Percentiles rank a stretch among this genome's conserved stretches.
These are phyloP conservation scores for Debaryomyces coudertii DNA, from an alignment of 1,139 yeast species.

Conservation along the genomic window DNA sequence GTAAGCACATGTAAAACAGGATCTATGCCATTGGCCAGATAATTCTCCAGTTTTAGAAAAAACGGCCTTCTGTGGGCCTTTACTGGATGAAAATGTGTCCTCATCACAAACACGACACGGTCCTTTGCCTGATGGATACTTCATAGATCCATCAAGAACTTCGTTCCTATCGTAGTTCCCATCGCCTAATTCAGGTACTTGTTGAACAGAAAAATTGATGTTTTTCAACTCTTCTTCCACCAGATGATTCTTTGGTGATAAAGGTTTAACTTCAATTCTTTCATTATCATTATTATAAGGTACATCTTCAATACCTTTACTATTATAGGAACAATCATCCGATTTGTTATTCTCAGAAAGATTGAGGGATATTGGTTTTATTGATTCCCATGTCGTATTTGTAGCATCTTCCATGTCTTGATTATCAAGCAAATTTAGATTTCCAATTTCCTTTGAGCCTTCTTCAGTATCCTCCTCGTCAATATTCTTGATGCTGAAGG, in stretches of 20 bases:
- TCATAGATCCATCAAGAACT: slow-evolving; percentile 15
- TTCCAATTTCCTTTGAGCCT: neutral
- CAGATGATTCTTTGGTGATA: slow-evolving; percentile 36
- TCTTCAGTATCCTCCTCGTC: slow-evolving; percentile 8
- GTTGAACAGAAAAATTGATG: slow-evolving; percentile 26
- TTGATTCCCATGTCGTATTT: slow-evolving; percentile 25
- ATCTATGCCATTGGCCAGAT: slow-evolving; percentile 93
- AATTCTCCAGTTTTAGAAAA: slow-evolving; percentile 80
- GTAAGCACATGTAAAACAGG: slow-evolving; percentile 72
- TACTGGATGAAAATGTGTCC: slow-evolving; percentile 46
- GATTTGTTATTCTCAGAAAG: slow-evolving; percentile 18
- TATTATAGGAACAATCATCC: neutral
- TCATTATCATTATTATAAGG: neutral
- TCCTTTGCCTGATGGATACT: slow-evolving; percentile 65
- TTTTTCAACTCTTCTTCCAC: slow-evolving; percentile 35
- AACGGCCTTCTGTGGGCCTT: slow-evolving; percentile 49
- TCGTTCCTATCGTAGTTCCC: neutral
- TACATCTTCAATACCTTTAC: neutral
- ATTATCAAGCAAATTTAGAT: neutral
- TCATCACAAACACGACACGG: slow-evolving; percentile 70
- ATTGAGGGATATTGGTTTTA: slow-evolving; percentile 31
- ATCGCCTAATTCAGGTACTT: neutral
- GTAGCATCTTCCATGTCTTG: slow-evolving; percentile 6
- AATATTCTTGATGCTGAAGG: slow-evolving; percentile 20
- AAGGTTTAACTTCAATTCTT: slow-evolving; percentile 24